A percentile compares a stretch with the other conserved stretches of the same genome.
These are phyloP conservation scores for Ascosphaera apis DNA, from an alignment of 2,329 filamentous ascomycete species.

Conservation along the genomic window DNA sequence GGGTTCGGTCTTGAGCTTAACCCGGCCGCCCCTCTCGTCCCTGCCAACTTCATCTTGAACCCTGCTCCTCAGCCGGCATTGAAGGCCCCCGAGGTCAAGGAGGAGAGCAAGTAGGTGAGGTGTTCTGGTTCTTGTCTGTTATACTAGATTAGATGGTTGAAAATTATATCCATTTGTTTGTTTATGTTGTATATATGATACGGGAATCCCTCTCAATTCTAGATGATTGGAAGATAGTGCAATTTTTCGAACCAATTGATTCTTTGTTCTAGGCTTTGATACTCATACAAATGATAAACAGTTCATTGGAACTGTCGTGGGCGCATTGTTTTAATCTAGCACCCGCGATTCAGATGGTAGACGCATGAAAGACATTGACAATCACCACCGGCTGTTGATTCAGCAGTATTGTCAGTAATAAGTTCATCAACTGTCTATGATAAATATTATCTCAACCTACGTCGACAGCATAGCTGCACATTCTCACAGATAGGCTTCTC, in stretches of 20 bases:
- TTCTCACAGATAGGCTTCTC: not conserved
- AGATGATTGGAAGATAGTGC: too few species aligned
- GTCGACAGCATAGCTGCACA: not conserved
- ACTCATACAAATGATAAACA: too few species aligned
- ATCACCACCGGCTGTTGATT: not conserved
- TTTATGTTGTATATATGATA: too few species aligned
- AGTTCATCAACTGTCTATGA: too few species aligned
- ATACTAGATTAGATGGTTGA: too few species aligned
- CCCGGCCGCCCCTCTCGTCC: slow-evolving; percentile 55
- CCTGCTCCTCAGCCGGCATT: slow-evolving; percentile 31
- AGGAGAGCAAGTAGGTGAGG: slow-evolving; percentile 4
- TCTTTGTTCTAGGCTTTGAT: too few species aligned
- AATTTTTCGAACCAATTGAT: too few species aligned
- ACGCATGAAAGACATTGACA: not conserved
- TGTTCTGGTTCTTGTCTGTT: too few species aligned
- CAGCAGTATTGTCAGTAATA: too few species aligned
- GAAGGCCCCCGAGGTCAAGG: slow-evolving; percentile 16
- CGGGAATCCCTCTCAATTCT: too few species aligned
- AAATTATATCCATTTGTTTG: too few species aligned
- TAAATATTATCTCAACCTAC: not conserved
- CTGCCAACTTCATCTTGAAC: slow-evolving; percentile 48
- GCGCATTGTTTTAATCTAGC: not conserved
- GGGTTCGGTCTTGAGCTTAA: slow-evolving; percentile 80
- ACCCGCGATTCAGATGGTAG: not conserved
- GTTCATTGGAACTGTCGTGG: not conserved